Base-by-base conservation (phyloP, 495 filamentous ascomycete genomes). In the Xylaria sp. region DNA sequence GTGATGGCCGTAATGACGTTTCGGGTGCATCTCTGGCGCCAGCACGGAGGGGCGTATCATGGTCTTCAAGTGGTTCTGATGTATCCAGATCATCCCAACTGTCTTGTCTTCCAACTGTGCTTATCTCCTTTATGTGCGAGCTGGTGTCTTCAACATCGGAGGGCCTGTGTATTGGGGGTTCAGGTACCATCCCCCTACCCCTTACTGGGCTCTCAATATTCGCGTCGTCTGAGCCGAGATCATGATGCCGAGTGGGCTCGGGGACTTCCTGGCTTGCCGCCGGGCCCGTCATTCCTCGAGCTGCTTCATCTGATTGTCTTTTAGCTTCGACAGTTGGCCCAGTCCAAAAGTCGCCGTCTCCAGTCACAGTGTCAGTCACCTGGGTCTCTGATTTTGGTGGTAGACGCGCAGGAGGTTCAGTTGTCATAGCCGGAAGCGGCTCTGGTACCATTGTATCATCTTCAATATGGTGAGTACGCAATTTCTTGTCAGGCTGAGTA, bases 401-500 rank as follows among this genome's bases (percentile, higher is more conserved):
- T 26, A 17, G 19, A 43, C 12, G 21, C 52, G 70, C 40, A 12
- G 53, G 5, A 29, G n/a, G n/a, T 50, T 50, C 43, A 17, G 31
- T 55, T 24, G 9, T 31, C n/a, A 65, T 44, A 31, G 68, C 57
- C 12, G 67, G 65, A 67, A 67, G 65, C 17, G 72, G 59, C 14
- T 69, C 44, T 3, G 71, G 46, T 11, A 77, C 52, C 40, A 71
- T 68, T 5, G 71, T n/a, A 37, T 71, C 74, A 33, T 75, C 72
- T 31, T 72, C 73, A 33, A 67, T 68, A 29, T 80, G 67, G 71
- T 70, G 71, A 29, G 77, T 81, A 70, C 79, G 80, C 59, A 66
- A 65, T 73, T 79, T 81, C 70, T 84, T 84, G 63, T 76, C 78
- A 14, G 74, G 74, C 37, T 77, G 73, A 11, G 67, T 72, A 5